Base-by-base conservation (phyloP, 495 filamentous ascomycete genomes). In the Emericellopsis terricola region DNA sequence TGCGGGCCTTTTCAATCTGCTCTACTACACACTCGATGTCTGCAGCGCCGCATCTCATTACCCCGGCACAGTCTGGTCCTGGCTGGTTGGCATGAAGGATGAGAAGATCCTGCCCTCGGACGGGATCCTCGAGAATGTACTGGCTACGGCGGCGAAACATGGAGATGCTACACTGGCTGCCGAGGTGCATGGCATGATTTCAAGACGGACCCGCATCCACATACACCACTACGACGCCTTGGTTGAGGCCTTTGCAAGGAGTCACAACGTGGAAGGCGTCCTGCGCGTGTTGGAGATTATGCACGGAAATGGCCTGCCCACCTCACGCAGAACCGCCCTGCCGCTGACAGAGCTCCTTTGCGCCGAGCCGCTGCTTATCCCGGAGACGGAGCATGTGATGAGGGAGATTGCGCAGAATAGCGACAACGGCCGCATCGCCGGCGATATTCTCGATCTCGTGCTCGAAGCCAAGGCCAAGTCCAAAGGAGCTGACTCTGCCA, bases 171-270 rank as follows among this genome's bases (percentile, higher is more conserved):
- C 55, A 0, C 59, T 94, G n/a, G 79, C 77, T 8, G 70, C 69
- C 8, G 57, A 67, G 34, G 76, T 71, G 26, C 62, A 84, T 41
- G 65, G 68, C 28, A 46, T 62, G 26, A 60, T 78, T 13, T 65
- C 65, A 0, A 49, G 62, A 3, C 61, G 70, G 10, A 49, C 64
- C 15, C 50, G 59, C 23, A 61, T 81, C 19, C 52, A 60, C 2
- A 41, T 60, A 3, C 63, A 75, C 31, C 80, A 93, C 46, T 93
- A 89, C 54, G 81, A 86, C 49, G 60, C 69, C 19, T 62, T 94
- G 11, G 47, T 85, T 14, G 68, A 78, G 36, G 60, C 72, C 21
- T 78, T 91, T 47, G 50, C 66, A n/a, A 47, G 43, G n/a, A 49
- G 53, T 4, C 62, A 60, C 1, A 67, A 77, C 36, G 38, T 80